Base-by-base conservation (phyloP, 1,284 basidiomycete genomes). In the Exobasidium rhododendri region DNA sequence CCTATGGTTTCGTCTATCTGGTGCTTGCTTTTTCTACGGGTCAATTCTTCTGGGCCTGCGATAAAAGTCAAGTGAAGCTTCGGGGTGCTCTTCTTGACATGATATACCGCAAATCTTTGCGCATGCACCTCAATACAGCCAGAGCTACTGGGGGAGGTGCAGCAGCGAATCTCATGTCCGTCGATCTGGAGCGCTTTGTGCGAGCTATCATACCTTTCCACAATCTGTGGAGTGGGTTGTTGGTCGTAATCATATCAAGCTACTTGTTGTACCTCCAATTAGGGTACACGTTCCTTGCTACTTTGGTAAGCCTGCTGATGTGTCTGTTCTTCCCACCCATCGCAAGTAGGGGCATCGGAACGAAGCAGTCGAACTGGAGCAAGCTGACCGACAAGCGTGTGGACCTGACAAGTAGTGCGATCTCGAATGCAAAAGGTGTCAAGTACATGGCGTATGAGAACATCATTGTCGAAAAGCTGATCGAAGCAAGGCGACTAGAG, bases 111-210 rank as follows among this genome's bases (percentile, higher is more conserved):
- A 77, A 77, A 49, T 64, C 70, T 14, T 63, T 77, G n/a, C 65
- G 61, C 1, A 59, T 77, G 7, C 71, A 76, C 47, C 40, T 70
- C 26, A 52, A 64, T 20, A 66, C 68, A 0, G 70, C 75, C 11
- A 72, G 67, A 14, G 67, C 61, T 11, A 61, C 64, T 26, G 74
- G 74, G 2, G 67, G 71, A 13, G 72, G 70, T 2, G 64, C 65
- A 45, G 69, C 70, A 1, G 70, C 70, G 45, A 75, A 73, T 46
- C 60, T 75, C 28, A 74, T 75, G 70, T 73, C 71, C 22, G 72
- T 73, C n/a, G 75, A 77, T 52, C 64, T 68, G 51, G 74, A 77
- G 55, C 64, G 74, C 14, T 65, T 77, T 54, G 66, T 75, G 55
- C 58, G 59, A 53, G 52, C 54, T 11, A 57, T 70, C 44, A 55